phyloP scores from a whole-genome alignment of 495 filamentous ascomycete species.

The Penicillium soppii region DNA sequence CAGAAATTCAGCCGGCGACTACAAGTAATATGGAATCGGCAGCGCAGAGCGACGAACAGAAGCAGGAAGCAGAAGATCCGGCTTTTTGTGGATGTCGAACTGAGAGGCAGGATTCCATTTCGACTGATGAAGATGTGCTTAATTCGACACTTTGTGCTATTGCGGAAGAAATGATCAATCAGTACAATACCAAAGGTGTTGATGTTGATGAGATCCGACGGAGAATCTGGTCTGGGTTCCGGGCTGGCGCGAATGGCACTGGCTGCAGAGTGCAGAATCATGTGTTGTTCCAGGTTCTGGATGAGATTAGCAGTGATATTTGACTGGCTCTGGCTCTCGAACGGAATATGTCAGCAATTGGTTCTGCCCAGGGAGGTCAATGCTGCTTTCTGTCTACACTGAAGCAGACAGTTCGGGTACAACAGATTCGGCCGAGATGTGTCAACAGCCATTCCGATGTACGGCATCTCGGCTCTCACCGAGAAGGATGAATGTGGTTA shows the following conservation, averaged over 20 bases:
- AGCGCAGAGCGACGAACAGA: background rate
- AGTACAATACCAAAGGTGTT: slow-evolving; percentile 40
- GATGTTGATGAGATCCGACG: slow-evolving; percentile 36
- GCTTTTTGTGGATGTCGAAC: slow-evolving; percentile 32
- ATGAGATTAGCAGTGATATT: slow-evolving; percentile 43
- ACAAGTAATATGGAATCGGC: background rate
- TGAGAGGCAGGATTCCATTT: slow-evolving; percentile 9
- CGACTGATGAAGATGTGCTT: slow-evolving; percentile 27
- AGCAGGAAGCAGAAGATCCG: slow-evolving; percentile 4
- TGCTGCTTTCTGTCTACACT: too few species aligned
- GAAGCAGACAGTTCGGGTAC: too few species aligned
- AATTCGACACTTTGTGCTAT: slow-evolving; percentile 45
- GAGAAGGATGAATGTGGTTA: too few species aligned
- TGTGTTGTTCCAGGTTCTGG: slow-evolving; percentile 42
- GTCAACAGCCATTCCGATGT: too few species aligned
- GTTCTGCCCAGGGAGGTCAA: too few species aligned
- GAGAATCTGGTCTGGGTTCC: slow-evolving; percentile 39
- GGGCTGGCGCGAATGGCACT: slow-evolving; percentile 28
- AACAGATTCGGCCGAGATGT: too few species aligned
- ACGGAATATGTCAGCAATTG: too few species aligned
- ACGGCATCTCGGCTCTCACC: too few species aligned
- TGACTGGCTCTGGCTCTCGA: too few species aligned
- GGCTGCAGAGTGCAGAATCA: slow-evolving; percentile 46
- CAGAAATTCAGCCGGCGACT: background rate
- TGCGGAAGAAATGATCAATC: slow-evolving; percentile 38